Evolutionary conservation across 371 early-diverging fungal species (phyloP).

Genomic region (Polyrhizophydium stewartii): DNA sequence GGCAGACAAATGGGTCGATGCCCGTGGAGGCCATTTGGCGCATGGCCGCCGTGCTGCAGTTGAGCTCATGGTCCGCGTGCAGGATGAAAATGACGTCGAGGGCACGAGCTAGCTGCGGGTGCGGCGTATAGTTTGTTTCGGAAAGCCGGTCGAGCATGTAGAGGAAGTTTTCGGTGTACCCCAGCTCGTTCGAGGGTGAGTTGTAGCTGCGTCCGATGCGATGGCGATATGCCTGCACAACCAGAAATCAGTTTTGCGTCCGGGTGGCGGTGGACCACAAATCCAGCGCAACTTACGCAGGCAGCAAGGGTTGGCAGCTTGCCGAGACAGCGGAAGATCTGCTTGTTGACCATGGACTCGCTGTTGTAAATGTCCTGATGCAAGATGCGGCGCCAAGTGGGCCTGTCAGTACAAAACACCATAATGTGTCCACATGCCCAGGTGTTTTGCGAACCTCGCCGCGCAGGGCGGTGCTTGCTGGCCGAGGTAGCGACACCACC

Average conservation of each 20-base stretch:
- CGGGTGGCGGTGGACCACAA: neutral
- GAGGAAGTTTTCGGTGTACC: conserved; percentile 58
- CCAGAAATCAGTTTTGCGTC: neutral
- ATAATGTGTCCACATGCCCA: neutral
- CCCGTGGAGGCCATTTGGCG: conserved; percentile 56
- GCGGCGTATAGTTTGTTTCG: conserved; percentile 51
- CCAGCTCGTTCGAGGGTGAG: conserved; percentile 44
- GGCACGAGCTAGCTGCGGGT: conserved; percentile 52
- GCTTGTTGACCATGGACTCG: conserved; percentile 52
- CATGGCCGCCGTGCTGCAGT: conserved; percentile 65
- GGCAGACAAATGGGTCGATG: conserved; percentile 56
- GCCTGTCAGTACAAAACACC: neutral
- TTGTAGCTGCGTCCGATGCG: conserved; percentile 55
- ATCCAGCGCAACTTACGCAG: conserved; percentile 11
- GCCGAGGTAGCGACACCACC: too few relatives aligned
- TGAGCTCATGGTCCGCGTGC: conserved; percentile 55
- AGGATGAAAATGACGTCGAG: conserved; percentile 64
- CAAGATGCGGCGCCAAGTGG: neutral
- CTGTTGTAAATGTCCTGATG: conserved; percentile 29
- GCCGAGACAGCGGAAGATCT: conserved; percentile 59
- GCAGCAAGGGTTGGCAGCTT: conserved; percentile 58
- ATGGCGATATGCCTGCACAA: conserved; percentile 34
- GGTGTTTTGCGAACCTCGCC: conserved; percentile 18
- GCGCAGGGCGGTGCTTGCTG: conserved; percentile 34
- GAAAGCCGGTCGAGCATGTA: conserved; percentile 59